Conservation (phyloP, 1,284 basidiomycete genomes). For the Coniferiporia sulphurascens region DNA sequence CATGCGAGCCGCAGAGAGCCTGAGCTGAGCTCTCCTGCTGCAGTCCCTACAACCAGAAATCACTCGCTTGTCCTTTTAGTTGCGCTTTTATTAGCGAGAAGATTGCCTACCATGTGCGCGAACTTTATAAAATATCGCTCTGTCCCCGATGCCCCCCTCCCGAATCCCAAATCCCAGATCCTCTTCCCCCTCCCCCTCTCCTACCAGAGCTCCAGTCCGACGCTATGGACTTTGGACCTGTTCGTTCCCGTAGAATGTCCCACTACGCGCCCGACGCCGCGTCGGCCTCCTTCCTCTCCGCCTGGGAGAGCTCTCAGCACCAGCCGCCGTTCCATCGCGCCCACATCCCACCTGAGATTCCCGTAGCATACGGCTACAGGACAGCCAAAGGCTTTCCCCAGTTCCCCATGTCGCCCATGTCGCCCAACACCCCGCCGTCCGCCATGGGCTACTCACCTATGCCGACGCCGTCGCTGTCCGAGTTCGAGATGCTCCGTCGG, state of each 20-base stretch:
- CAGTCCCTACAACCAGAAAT: background rate
- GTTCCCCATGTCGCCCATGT: background rate
- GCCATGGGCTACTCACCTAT: background rate
- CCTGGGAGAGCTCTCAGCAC: slow-evolving; percentile 8
- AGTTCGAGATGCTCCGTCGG: slow-evolving; percentile 11
- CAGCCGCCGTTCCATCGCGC: slow-evolving; percentile 2
- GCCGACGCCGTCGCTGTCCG: slow-evolving; percentile 7
- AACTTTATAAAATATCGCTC: background rate
- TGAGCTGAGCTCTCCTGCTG: background rate
- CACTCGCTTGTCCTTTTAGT: background rate
- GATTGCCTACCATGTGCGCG: background rate
- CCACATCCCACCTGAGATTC: background rate
- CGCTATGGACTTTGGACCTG: background rate
- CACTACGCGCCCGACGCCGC: background rate
- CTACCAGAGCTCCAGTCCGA: background rate
- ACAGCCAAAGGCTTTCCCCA: background rate
- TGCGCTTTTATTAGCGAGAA: background rate
- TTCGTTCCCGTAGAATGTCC: background rate
- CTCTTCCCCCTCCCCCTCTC: background rate
- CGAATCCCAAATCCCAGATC: background rate
- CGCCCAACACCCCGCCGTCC: background rate
- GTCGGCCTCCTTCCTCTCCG: slow-evolving; percentile 1
- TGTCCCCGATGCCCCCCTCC: background rate
- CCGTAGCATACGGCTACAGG: background rate
- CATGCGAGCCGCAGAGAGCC: background rate